These are phyloP conservation scores for Alternaria infectoria DNA, from an alignment of 2,329 filamentous ascomycete genomes.

Conservation along the genomic window DNA sequence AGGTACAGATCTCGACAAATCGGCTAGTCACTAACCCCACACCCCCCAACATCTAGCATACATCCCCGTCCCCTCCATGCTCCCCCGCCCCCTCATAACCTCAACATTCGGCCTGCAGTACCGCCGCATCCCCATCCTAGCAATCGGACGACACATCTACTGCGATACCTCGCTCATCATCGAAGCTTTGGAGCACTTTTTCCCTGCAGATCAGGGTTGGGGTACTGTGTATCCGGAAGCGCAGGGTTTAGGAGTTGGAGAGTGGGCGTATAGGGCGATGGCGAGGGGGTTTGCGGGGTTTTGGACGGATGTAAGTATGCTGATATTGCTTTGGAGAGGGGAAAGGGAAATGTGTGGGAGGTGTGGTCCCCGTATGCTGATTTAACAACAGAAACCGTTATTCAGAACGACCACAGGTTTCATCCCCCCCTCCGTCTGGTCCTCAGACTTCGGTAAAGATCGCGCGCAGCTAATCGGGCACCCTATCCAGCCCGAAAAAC, in stretches of 20 bases:
- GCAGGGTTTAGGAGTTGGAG: conserved; percentile 29
- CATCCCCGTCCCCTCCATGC: conserved; percentile 49
- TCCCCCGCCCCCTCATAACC: conserved; percentile 47
- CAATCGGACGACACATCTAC: conserved; percentile 43
- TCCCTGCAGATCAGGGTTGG: conserved; percentile 36
- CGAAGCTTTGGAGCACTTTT: conserved; percentile 43
- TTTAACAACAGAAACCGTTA: conserved; percentile 33
- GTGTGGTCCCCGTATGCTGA: neutral
- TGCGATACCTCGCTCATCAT: conserved; percentile 45
- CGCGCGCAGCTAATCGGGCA: conserved; percentile 50
- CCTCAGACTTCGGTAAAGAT: conserved; percentile 48
- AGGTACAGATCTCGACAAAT: too few species aligned
- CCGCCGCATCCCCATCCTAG: conserved; percentile 46
- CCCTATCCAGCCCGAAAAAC: conserved; percentile 44
- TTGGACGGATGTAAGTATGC: conserved; percentile 49
- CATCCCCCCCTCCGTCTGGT: conserved; percentile 50
- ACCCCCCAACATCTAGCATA: conserved; percentile 36
- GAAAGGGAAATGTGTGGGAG: neutral
- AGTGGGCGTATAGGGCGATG: conserved; percentile 44
- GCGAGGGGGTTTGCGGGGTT: conserved; percentile 51
- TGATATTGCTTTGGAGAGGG: too few species aligned
- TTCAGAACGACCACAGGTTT: conserved; percentile 51
- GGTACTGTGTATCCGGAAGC: conserved; percentile 45
- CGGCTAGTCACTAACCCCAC: too few species aligned
- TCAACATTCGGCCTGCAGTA: conserved; percentile 48